Evolutionary conservation across 495 filamentous ascomycete species (phyloP).

Genomic region (Hypoxylon subgilvum): DNA sequence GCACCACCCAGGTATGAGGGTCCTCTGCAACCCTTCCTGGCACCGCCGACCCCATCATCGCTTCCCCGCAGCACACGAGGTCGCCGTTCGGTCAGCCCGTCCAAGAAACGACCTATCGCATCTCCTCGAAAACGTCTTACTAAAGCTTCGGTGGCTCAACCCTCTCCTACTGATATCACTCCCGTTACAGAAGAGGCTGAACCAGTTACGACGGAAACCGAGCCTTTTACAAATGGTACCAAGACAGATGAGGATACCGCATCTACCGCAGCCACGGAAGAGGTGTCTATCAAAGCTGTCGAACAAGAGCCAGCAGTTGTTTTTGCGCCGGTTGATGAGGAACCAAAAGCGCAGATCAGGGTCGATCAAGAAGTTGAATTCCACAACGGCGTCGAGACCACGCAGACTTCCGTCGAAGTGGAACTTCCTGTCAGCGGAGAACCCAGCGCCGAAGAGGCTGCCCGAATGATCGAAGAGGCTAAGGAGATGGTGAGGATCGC

Average conservation of each 20-base stretch:
- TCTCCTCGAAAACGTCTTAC: conserved; percentile 75
- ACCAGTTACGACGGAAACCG: conserved; percentile 39
- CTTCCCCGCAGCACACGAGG: conserved; percentile 52
- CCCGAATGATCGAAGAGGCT: conserved; percentile 82
- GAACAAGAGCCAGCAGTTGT: conserved; percentile 50
- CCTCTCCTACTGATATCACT: conserved; percentile 33
- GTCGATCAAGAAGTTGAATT: conserved; percentile 72
- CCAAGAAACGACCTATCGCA: conserved; percentile 54
- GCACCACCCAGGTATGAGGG: conserved; percentile 71
- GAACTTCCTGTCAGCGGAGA: conserved; percentile 69
- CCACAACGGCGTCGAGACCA: conserved; percentile 67
- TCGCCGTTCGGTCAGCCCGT: conserved; percentile 61
- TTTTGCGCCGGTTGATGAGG: conserved; percentile 57
- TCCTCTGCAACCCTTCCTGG: conserved; percentile 45
- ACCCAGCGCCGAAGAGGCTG: conserved; percentile 73
- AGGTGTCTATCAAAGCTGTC: conserved; percentile 48
- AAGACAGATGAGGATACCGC: conserved; percentile 43
- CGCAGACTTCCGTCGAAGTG: conserved; percentile 77
- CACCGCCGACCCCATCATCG: conserved; percentile 51
- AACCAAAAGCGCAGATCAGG: conserved; percentile 69
- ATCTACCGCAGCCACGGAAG: conserved; percentile 38
- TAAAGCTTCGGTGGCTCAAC: conserved; percentile 60
- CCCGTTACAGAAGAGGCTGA: conserved; percentile 43
- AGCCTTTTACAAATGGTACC: conserved; percentile 35
- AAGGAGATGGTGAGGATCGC: conserved; percentile 90